Evolutionary conservation across 2,329 filamentous ascomycete species (phyloP).

Genomic region (Plenodomus lindquistii): DNA sequence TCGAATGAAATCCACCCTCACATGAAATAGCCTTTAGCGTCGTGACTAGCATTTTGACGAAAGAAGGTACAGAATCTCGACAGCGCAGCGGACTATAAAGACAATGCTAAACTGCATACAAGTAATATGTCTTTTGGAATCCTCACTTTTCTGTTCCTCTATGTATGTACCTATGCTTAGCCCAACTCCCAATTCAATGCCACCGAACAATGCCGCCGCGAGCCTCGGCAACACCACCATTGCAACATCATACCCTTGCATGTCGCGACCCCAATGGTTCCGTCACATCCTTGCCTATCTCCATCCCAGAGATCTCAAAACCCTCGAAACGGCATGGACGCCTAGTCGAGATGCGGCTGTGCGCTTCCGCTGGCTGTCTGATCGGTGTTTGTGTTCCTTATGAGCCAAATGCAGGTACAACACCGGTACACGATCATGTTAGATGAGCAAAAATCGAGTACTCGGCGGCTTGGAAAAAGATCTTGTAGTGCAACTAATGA

Average conservation of each 20-base stretch:
- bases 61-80: too few relatives aligned
- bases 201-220: too few relatives aligned
- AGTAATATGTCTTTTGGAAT: too few relatives aligned
- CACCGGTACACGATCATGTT: not conserved
- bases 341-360: not conserved
- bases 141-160: too few relatives aligned
- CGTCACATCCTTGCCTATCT: not conserved
- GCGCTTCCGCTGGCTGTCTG: conserved; percentile 1
- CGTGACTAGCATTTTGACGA: too few relatives aligned
- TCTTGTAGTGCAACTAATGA: not conserved
- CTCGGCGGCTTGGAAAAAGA: not conserved
- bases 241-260: conserved; percentile 16
- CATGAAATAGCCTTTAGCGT: too few relatives aligned
- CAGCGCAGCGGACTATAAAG: too few relatives aligned
- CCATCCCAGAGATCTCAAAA: conserved; percentile 1
- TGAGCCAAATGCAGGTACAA: conserved; percentile 2
- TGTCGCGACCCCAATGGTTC: conserved; percentile 12
- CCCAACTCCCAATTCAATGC: too few relatives aligned
- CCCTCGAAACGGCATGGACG: conserved; percentile 1
- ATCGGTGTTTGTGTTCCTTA: not conserved
- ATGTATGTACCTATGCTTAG: too few relatives aligned
- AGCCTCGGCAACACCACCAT: conserved; percentile 3
- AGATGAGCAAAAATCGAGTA: not conserved
- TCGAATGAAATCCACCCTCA: too few relatives aligned
- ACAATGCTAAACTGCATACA: too few relatives aligned